A percentile compares a stretch with the other conserved stretches of the same genome.
Evolutionary conservation across 2,329 filamentous ascomycete genomes (phyloP).

Genomic region (Drechslera avenae): DNA sequence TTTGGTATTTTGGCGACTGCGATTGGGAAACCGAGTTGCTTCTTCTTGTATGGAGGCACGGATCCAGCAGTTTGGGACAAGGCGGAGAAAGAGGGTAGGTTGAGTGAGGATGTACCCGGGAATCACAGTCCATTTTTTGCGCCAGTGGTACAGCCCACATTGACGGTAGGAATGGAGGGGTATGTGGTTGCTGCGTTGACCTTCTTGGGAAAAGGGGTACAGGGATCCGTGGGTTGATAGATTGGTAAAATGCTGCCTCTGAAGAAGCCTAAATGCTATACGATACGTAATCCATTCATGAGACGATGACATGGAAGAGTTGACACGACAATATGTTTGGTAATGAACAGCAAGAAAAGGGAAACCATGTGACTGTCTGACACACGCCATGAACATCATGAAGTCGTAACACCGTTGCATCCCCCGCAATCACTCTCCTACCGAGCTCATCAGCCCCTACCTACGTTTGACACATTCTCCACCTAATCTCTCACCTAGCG

Average conservation of each 20-base stretch:
- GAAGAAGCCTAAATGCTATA: too few species aligned
- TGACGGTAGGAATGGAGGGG: constrained; percentile 58
- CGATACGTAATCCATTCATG: too few species aligned
- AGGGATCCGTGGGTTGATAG: too few species aligned
- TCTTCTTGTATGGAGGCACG: constrained; percentile 63
- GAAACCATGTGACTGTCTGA: too few species aligned
- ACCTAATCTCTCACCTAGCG: not conserved
- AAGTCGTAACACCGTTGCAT: too few species aligned
- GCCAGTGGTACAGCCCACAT: constrained; percentile 63
- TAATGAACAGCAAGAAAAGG: too few species aligned
- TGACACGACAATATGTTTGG: too few species aligned
- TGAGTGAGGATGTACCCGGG: constrained; percentile 57
- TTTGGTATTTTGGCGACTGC: constrained; percentile 61
- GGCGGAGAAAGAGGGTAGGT: constrained; percentile 52
- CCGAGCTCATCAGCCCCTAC: not conserved
- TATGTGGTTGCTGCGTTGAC: constrained; percentile 59
- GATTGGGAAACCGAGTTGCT: constrained; percentile 57
- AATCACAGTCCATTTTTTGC: constrained; percentile 67
- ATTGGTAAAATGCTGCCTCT: too few species aligned
- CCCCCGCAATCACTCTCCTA: not conserved
- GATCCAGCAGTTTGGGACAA: constrained; percentile 58
- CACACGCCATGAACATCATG: too few species aligned
- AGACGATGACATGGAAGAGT: too few species aligned
- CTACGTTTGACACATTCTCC: not conserved
- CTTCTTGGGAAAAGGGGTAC: constrained; percentile 41